Percentiles rank a stretch among this genome's conserved stretches.
phyloP scores from a whole-genome alignment of 2,329 filamentous ascomycete species.

The Sphaerostilbella broomeana region DNA sequence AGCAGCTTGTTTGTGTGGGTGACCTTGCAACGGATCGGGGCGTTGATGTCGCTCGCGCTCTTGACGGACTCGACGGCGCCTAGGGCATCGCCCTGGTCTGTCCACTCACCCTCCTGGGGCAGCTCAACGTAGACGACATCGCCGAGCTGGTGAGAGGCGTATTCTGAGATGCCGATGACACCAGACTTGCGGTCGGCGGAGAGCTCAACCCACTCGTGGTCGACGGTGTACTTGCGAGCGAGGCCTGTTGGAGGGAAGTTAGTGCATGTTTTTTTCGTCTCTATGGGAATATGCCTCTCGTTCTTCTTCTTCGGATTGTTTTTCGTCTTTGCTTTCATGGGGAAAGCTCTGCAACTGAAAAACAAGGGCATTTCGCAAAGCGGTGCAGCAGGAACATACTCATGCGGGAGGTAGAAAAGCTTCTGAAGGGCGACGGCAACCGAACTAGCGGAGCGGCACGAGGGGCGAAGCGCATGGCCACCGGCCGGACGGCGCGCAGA shows the following conservation, averaged over 20 bases:
- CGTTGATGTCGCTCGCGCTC: conserved; percentile 94
- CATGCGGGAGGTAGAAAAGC: conserved; percentile 35
- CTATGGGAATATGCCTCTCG: no score
- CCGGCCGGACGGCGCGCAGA: conserved; percentile 44
- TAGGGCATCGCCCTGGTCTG: conserved; percentile 73
- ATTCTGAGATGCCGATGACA: conserved; percentile 78
- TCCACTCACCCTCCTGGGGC: conserved; percentile 57
- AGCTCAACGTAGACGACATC: conserved; percentile 98
- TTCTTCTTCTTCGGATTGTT: no score
- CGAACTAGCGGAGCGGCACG: conserved; percentile 35
- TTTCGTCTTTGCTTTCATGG: no score
- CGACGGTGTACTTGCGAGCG: conserved; percentile 84
- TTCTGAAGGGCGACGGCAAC: conserved; percentile 30
- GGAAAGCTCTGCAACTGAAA: no score
- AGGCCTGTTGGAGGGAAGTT: no score
- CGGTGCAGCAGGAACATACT: no score
- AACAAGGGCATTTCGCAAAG: no score
- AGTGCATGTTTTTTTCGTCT: no score
- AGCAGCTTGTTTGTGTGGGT: conserved; percentile 66
- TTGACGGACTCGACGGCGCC: conserved; percentile 98
- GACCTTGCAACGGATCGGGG: conserved; percentile 73
- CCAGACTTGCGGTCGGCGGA: conserved; percentile 75
- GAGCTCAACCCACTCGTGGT: conserved; percentile 97
- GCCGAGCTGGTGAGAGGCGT: conserved; percentile 85
- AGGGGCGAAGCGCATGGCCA: conserved; percentile 32